These are phyloP conservation scores for Tolypocladium cylindrosporum DNA, from an alignment of 2,329 filamentous ascomycete genomes.

Conservation along the genomic window DNA sequence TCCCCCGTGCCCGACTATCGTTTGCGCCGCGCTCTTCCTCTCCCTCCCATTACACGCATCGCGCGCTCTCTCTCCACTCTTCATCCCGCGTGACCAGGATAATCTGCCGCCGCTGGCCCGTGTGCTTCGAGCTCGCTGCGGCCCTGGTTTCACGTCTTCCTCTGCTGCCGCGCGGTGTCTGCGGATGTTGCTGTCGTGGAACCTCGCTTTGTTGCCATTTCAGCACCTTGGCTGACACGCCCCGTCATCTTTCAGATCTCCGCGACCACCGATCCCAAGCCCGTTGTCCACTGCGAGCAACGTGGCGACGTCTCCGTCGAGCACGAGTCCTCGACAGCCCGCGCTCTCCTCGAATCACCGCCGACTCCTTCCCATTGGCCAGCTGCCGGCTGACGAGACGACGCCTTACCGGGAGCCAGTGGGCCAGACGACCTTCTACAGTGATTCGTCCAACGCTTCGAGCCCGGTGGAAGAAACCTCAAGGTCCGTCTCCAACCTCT, in stretches of 20 bases:
- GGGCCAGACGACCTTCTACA: conserved; percentile 23
- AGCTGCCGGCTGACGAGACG: conserved; percentile 2
- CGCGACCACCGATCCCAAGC: conserved; percentile 37
- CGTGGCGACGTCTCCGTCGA: conserved; percentile 31
- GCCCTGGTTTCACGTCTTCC: background rate
- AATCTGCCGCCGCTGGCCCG: background rate
- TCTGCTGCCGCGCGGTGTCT: background rate
- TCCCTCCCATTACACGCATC: background rate
- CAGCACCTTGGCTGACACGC: background rate
- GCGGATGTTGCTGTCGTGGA: background rate
- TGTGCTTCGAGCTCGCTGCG: background rate
- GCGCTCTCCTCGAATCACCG: conserved; percentile 9
- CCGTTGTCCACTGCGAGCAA: conserved; percentile 36
- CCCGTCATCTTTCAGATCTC: conserved; percentile 28
- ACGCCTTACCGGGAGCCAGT: conserved; percentile 3
- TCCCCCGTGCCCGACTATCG: background rate
- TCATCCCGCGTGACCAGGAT: background rate
- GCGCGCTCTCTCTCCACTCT: background rate
- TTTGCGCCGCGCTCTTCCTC: background rate
- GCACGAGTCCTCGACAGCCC: conserved; percentile 24
- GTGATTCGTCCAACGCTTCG: conserved; percentile 25
- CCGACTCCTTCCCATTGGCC: conserved; percentile 14
- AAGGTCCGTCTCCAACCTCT: conserved; percentile 17
- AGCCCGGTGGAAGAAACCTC: conserved; percentile 20
- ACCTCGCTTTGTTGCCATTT: background rate